These are phyloP conservation scores for Aureobasidium sp. DNA, from an alignment of 2,329 filamentous ascomycete species.

Conservation along the genomic window DNA sequence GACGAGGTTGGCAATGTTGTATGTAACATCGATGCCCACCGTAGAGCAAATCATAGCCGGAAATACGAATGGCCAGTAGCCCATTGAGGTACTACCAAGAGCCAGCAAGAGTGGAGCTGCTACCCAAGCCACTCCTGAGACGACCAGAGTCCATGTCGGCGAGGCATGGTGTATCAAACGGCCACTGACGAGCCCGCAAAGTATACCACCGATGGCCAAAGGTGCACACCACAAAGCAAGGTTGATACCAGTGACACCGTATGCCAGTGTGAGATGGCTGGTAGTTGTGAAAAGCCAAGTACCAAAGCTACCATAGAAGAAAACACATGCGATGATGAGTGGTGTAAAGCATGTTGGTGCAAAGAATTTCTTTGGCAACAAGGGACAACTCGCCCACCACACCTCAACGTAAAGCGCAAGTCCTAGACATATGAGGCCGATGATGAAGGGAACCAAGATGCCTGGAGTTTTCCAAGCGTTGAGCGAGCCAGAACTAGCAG, in stretches of 20 bases:
- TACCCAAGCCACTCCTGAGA: conserved; percentile 31
- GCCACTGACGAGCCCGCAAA: conserved; percentile 28
- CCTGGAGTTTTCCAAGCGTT: conserved; percentile 24
- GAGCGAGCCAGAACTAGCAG: conserved; percentile 26
- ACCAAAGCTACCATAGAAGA: conserved; percentile 31
- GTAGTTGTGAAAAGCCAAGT: conserved; percentile 30
- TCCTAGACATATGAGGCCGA: conserved; percentile 24
- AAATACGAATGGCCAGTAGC: conserved; percentile 31
- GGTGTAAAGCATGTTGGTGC: conserved; percentile 25
- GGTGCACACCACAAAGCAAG: conserved; percentile 31
- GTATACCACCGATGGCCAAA: conserved; percentile 28
- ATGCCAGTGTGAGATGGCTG: conserved; percentile 1
- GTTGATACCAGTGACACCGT: conserved; percentile 22
- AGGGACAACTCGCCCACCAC: conserved; percentile 27
- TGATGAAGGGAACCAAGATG: conserved; percentile 26
- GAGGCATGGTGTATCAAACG: conserved; percentile 27
- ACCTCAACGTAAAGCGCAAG: conserved; percentile 30
- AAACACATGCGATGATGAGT: conserved; percentile 29
- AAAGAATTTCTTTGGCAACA: conserved; percentile 33
- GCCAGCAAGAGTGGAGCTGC: conserved; percentile 30
- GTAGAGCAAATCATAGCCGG: conserved; percentile 33
- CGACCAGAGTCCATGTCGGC: conserved; percentile 24
- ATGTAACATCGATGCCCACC: conserved; percentile 31
- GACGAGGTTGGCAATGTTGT: conserved; percentile 30
- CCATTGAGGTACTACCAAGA: conserved; percentile 25